Evolutionary conservation across 805 yeast species (phyloP), one percentile per base, ranked within the genome.

Genomic region (Hanseniaspora vineae): DNA sequence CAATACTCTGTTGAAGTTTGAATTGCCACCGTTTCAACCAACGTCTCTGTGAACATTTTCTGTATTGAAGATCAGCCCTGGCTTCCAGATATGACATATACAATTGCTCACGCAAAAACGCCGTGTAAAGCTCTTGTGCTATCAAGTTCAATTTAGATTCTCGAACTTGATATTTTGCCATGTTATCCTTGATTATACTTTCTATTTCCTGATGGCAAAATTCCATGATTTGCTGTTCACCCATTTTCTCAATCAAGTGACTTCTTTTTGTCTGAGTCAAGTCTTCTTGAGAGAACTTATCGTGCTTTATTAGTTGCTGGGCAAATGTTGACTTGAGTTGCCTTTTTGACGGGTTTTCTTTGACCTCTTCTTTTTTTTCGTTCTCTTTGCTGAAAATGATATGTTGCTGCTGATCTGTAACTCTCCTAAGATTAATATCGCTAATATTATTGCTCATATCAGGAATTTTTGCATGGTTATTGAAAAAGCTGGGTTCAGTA

Each of bases 61-160:
- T 53, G 42, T 72, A 58, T 42, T 68, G 58, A 1, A 51, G 32
- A n/a, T 66, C 71, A 0, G 92, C 83, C 42, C 64, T 61, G 2
- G 66, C 58, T 31, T 72, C 72, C 40, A 72, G 55, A 0, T 67
- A 61, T 2, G 65, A 59, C 37, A 72, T 60, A 54, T 70, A 77
- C 0, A 76, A 57, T 37, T 73, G 67, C 52, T 83, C 89, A 42
- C 74, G 70, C 40, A 84, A 56, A 54, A 84, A 80, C 0, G 89
- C 84, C 15, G 61, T 56, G 51, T 67, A 81, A 1, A 84, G 58
- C 39, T 78, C 84, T 1, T 60, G 55, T 1, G 80, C 57, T n/a
- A 81, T 62, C 0, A 61, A 49, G 0, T 68, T 58, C 2, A 78
- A 58, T 1, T 69, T 46, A 9, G 50, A 31, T 15, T 35, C 49